Base-by-base conservation (phyloP, 73 alveolate species). In the Paramecium sexaurelia region DNA sequence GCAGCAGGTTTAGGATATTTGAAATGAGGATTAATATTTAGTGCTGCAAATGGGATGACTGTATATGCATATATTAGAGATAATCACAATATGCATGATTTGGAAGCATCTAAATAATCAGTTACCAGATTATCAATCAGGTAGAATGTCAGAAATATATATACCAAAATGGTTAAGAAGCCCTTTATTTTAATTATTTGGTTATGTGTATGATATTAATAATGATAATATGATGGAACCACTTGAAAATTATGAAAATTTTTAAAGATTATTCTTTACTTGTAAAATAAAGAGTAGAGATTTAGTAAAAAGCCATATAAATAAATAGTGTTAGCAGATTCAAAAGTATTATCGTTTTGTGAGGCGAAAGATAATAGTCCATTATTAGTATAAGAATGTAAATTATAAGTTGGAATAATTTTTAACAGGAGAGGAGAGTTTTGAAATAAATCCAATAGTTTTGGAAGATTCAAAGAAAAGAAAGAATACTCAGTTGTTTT, bases 291-390 rank as follows among this genome's bases (percentile, higher is more conserved):
- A 85, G 15, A 78, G 90, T 15, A 85, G 95, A 51, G 27, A 82
- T 83, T 94, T 26, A 93, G 26, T 36, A 45, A 41, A 13, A 27
- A 68, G n/a, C 27, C 29, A 15, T 67, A 84, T 32, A 37, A 47
- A 51, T 51, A 45, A 26, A 55, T 91, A 61, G 92, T 93, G 9
- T 95, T 95, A 20, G 94, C 96, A 37, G 97, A 94, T 83, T 94
- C 96, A 7, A 85, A 91, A 7, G 93, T 94, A 13, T 83, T 94
- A 47, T 55, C 94, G 27, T 47, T 84, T 29, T 83, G 95, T 7
- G 92, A 82, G 51, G 87, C 92, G 26, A 71, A 67, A 27, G 93
- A 87, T 37, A 94, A 69, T 11, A 71, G 84, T 19, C 85, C 92
- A 61, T 41, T 69, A 20, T 85, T 92, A 51, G 97, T 94, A n/a